A percentile compares a stretch with the other conserved stretches of the same genome.
These are phyloP conservation scores for Aspergillus texensis DNA, from an alignment of 2,329 filamentous ascomycete species.

Conservation along the genomic window DNA sequence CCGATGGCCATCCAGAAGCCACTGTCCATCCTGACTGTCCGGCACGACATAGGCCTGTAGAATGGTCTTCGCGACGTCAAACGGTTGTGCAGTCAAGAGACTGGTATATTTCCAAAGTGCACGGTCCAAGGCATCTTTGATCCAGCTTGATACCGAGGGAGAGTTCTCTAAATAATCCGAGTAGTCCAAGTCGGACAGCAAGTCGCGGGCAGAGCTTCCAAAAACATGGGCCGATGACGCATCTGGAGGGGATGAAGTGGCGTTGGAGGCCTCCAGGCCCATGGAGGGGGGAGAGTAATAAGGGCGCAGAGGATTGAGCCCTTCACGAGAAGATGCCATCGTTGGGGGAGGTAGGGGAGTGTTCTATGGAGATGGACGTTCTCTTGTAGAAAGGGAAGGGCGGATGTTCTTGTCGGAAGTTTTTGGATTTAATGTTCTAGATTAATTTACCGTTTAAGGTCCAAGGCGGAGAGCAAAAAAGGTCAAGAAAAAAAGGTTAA, in stretches of 20 bases:
- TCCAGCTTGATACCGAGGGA: slow-evolving; percentile 72
- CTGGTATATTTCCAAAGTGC: slow-evolving; percentile 90
- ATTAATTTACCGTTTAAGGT: background rate
- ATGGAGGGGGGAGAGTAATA: slow-evolving; percentile 69
- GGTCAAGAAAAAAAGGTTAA: slow-evolving; percentile 1
- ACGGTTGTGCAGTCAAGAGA: slow-evolving; percentile 87
- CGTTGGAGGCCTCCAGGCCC: slow-evolving; percentile 55
- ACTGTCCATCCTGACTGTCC: slow-evolving; percentile 37
- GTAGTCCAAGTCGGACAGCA: slow-evolving; percentile 90
- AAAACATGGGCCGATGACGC: slow-evolving; percentile 54
- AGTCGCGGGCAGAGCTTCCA: slow-evolving; percentile 72
- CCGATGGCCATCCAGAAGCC: slow-evolving; percentile 32
- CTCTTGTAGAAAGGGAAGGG: background rate
- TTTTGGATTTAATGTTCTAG: background rate
- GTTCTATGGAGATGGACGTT: background rate
- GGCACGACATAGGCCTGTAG: slow-evolving; percentile 71
- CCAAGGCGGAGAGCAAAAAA: slow-evolving; percentile 6
- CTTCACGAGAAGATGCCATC: slow-evolving; percentile 54
- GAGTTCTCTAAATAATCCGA: slow-evolving; percentile 81
- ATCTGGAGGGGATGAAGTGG: slow-evolving; percentile 36
- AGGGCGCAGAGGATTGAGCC: slow-evolving; percentile 61
- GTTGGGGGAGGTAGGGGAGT: background rate
- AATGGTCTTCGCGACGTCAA: slow-evolving; percentile 94
- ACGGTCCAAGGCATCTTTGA: slow-evolving; percentile 78
- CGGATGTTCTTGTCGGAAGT: slow-evolving; percentile 1